These are phyloP conservation scores for Striga asiatica DNA, from an alignment of 257 asterid genomes.

Conservation along the genomic window DNA sequence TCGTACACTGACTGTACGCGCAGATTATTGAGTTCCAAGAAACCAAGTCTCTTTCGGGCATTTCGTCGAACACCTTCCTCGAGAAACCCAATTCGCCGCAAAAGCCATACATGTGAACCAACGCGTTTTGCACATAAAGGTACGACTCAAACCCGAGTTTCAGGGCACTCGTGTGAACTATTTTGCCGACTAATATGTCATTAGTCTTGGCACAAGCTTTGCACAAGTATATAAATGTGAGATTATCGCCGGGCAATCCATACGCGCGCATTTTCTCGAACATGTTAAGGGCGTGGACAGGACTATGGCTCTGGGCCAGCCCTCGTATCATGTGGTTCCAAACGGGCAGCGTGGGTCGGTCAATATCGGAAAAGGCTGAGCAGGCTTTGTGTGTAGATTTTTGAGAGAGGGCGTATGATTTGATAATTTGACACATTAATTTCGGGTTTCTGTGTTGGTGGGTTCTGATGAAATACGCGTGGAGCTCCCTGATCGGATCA, in stretches of 20 bases:
- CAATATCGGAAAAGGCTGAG: constrained; percentile 18
- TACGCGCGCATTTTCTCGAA: constrained; percentile 29
- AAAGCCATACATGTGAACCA: constrained; percentile 39
- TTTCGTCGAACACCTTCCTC: constrained; percentile 32
- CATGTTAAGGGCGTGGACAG: constrained; percentile 23
- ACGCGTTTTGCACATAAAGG: constrained; percentile 33
- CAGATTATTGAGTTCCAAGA: constrained; percentile 47
- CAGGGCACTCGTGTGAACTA: constrained; percentile 20
- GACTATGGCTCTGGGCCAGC: constrained; percentile 15
- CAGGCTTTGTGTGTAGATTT: constrained; percentile 20
- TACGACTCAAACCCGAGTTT: constrained; percentile 35
- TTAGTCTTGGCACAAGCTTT: constrained; percentile 23
- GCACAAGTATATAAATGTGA: constrained; percentile 26
- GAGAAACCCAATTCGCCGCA: constrained; percentile 27
- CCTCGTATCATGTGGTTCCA: constrained; percentile 36
- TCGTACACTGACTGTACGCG: constrained; percentile 27
- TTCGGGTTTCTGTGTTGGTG: constrained; percentile 20
- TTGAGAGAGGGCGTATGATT: constrained; percentile 26
- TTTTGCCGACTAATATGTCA: constrained; percentile 15
- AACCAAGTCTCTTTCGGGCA: constrained; percentile 35
- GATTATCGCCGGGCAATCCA: constrained; percentile 33
- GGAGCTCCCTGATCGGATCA: constrained; percentile 28
- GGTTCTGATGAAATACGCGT: constrained; percentile 28
- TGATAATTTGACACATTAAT: constrained; percentile 29
- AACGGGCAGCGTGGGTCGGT: constrained; percentile 23